phyloP scores from a whole-genome alignment of 176 grass and related monocot species.

The Eleusine indica region DNA sequence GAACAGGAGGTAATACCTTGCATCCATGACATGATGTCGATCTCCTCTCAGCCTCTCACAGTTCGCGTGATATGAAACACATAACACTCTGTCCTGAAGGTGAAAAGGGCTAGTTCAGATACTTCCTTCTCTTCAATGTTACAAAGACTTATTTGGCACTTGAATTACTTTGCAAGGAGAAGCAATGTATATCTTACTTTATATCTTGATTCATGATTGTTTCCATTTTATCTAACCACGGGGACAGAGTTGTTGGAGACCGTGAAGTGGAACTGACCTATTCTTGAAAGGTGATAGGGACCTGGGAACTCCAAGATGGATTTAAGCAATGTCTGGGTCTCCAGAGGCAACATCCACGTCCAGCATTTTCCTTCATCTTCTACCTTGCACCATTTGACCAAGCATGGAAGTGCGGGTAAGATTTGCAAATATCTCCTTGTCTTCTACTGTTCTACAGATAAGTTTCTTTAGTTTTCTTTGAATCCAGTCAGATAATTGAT shows the following conservation, averaged over 20 bases:
- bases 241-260: conserved; percentile 50
- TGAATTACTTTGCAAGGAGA: conserved; percentile 47
- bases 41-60: conserved; percentile 10
- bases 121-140: conserved; percentile 47
- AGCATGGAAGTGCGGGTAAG: conserved; percentile 43
- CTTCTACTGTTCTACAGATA: background rate
- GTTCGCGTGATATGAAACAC: background rate
- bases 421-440: conserved; percentile 17
- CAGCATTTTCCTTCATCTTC: conserved; percentile 34
- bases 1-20: conserved; percentile 18
- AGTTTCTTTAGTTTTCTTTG: conserved; percentile 25
- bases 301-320: conserved; percentile 47
- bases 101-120: background rate
- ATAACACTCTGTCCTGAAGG: too few relatives aligned
- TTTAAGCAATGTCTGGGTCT: conserved; percentile 53
- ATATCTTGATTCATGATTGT: conserved; percentile 43
- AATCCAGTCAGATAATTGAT: conserved; percentile 32
- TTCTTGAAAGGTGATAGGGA: conserved; percentile 53
- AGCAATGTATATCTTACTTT: conserved; percentile 38
- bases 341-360: conserved; percentile 37
- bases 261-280: conserved; percentile 64
- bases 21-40: conserved; percentile 22
- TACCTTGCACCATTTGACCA: conserved; percentile 26
- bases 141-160: conserved; percentile 45
- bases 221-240: conserved; percentile 31